Evolutionary conservation across 2,329 filamentous ascomycete species (phyloP).

Genomic region (Fusarium protoensiforme): DNA sequence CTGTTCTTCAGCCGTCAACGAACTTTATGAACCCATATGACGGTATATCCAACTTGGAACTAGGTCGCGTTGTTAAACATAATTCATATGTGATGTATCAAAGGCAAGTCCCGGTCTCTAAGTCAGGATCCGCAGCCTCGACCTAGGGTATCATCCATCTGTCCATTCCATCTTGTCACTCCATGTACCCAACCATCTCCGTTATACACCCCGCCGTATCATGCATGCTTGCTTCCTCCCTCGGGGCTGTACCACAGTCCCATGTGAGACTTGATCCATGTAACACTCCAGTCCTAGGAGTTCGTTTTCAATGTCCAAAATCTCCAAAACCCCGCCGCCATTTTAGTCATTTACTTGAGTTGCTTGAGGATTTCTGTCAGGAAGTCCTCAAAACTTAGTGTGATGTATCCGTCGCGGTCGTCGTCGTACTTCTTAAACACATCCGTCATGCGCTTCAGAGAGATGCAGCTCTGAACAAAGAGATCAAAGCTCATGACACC

Average conservation of each 20-base stretch:
- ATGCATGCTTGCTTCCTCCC: constrained; percentile 7
- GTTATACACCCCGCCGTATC: constrained; percentile 13
- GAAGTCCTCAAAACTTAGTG: constrained; percentile 84
- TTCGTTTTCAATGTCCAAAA: neutral
- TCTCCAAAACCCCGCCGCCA: neutral
- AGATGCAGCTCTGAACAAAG: constrained; percentile 98
- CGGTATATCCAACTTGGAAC: neutral
- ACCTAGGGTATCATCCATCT: constrained; percentile 45
- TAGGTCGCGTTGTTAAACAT: constrained; percentile 2
- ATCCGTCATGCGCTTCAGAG: constrained; percentile 97
- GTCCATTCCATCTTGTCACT: constrained; percentile 24
- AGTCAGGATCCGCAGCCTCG: constrained; percentile 38
- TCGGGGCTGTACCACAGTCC: constrained; percentile 8
- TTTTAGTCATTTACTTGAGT: constrained; percentile 56
- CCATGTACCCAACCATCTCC: neutral
- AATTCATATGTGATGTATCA: constrained; percentile 29
- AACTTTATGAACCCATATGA: neutral
- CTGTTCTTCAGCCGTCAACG: neutral
- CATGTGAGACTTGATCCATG: neutral
- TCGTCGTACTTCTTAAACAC: constrained; percentile 99
- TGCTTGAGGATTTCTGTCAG: constrained; percentile 75
- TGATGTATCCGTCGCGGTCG: constrained; percentile 93
- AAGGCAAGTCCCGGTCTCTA: constrained; percentile 40
- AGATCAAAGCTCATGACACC: constrained; percentile 90
- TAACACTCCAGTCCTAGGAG: neutral